Base-by-base conservation (phyloP, 164 flowering plant genomes). In the Aristolochia fimbriata region DNA sequence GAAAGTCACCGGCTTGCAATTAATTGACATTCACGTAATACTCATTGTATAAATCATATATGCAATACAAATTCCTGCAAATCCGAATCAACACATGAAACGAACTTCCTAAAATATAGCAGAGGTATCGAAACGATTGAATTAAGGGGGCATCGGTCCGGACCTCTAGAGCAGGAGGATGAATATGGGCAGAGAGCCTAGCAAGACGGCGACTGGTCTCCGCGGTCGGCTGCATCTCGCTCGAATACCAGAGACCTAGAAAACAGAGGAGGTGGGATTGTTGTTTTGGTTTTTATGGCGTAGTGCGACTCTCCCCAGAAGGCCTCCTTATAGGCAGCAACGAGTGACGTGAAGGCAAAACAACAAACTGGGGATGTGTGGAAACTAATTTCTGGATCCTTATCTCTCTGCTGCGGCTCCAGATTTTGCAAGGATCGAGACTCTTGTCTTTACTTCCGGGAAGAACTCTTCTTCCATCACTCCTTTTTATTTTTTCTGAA, bases 141-240 rank as follows among this genome's bases (percentile, higher is more conserved):
- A 63, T 19, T 21, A 50, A 21, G 53, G 55, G n/a, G 55, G 17
- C 51, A 15, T 22, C 22, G 19, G 50, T n/a, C 33, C 16, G 58
- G 56, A 83, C 91, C 85, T 80, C 77, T 64, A 60, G 64, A 68
- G 65, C 70, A 0, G 86, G 77, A 65, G 98, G 96, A 47, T 76
- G 66, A 31, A 92, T 85, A 70, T 92, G 98, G 65, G 91, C 89
- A 27, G 88, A 70, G 66, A 92, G 79, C 71, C 82, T 78, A 1
- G 93, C 87, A 66, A 92, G 80, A 17, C 98, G 86, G 46, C 76
- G 89, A 51, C 62, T 78, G 33, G 70, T 74, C 22, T 80, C 83
- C 12, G 72, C 53, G 66, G 63, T 60, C 5, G 76, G 65, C 70
- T 78, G 63, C 86, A 82, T 84, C 55, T 61, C 64, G 47, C 27